These are phyloP conservation scores for Globisporangium acanthophoron DNA, from an alignment of 352 stramenopile species.

Conservation along the genomic window DNA sequence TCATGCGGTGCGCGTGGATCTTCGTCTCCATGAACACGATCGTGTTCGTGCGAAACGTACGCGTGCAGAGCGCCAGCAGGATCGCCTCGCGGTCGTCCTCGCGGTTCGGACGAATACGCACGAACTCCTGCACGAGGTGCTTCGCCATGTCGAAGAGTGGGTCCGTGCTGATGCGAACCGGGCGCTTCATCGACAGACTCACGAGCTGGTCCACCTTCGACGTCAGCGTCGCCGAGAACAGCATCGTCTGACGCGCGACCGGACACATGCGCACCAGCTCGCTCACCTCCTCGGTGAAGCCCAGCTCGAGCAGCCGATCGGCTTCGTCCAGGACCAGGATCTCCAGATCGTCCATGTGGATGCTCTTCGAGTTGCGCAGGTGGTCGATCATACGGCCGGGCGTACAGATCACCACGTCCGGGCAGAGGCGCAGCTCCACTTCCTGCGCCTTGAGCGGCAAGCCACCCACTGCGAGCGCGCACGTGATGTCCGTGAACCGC, in stretches of 20 bases:
- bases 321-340: constrained; percentile 94
- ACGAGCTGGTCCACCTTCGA: constrained; percentile 97
- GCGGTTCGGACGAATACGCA: constrained; percentile 89
- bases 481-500: constrained; percentile 95
- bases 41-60: constrained; percentile 93
- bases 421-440: constrained; percentile 92
- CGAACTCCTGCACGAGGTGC: constrained; percentile 98
- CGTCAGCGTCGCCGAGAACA: constrained; percentile 99
- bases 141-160: constrained; percentile 94
- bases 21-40: constrained; percentile 99
- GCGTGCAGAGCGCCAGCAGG: constrained; percentile 92
- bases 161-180: constrained; percentile 93
- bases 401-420: constrained; percentile 98
- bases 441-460: constrained; percentile 90
- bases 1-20: constrained; percentile 93
- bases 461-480: constrained; percentile 92
- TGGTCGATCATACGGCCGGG: constrained; percentile 98
- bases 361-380: constrained; percentile 94
- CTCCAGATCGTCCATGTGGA: constrained; percentile 97
- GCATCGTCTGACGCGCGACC: constrained; percentile 93
- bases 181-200: constrained; percentile 95
- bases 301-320: constrained; percentile 97
- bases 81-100: constrained; percentile 94
- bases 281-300: constrained; percentile 96
- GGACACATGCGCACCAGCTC: constrained; percentile 97